Percentiles rank a stretch among this genome's conserved stretches.
Conservation (phyloP, 2,329 filamentous ascomycete species). For the Cladosporium phlei region DNA sequence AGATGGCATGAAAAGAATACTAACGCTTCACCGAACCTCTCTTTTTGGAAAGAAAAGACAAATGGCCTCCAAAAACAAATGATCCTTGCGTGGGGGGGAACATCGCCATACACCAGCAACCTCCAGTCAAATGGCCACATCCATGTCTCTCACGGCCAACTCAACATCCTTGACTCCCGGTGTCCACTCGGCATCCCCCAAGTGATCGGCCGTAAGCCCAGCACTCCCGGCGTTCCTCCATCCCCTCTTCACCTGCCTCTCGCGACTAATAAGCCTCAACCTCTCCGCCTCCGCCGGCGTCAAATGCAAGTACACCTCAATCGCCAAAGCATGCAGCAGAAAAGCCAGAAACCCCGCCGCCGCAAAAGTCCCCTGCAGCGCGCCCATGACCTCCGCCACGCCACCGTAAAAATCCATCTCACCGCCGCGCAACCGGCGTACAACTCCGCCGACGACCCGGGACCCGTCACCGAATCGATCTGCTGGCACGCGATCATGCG, state of each 20-base stretch:
- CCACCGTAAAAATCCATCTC: slow-evolving; percentile 22
- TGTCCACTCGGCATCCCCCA: slow-evolving; percentile 22
- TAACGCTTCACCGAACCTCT: no score
- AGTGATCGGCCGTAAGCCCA: slow-evolving; percentile 42
- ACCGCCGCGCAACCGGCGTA: slow-evolving; percentile 3
- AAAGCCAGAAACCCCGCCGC: slow-evolving; percentile 50
- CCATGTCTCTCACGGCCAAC: no score
- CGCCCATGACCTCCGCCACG: slow-evolving; percentile 32
- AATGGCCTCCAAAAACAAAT: no score
- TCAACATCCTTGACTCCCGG: not conserved
- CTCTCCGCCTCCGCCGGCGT: slow-evolving; percentile 53
- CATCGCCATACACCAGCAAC: no score
- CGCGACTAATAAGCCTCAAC: slow-evolving; percentile 51
- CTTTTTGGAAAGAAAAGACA: no score
- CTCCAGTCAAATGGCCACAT: no score
- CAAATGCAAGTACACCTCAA: slow-evolving; percentile 38
- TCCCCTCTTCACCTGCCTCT: slow-evolving; percentile 53
- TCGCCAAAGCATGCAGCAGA: slow-evolving; percentile 43
- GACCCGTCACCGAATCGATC: slow-evolving; percentile 28
- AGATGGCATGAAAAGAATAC: no score
- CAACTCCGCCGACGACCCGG: slow-evolving; percentile 23
- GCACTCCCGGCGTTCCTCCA: slow-evolving; percentile 47
- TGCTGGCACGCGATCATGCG: slow-evolving; percentile 43
- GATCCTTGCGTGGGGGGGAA: no score
- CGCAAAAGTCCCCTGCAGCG: slow-evolving; percentile 48